Evolutionary conservation across 2,329 filamentous ascomycete genomes (phyloP), one percentile per base, ranked within the genome.

Genomic region (Epichloe glyceriae): DNA sequence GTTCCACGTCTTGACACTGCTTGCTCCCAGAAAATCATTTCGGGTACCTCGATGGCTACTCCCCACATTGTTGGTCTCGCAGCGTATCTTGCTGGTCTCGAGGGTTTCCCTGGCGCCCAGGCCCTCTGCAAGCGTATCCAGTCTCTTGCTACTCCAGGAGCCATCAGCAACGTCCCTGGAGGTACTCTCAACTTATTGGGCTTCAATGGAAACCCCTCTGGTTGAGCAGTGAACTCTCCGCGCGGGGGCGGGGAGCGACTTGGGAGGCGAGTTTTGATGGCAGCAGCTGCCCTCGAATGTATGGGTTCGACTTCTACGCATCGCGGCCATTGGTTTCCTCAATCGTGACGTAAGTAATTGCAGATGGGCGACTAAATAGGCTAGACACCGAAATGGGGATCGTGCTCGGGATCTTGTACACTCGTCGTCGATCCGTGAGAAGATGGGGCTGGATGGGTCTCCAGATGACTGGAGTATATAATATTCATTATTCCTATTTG

Each of bases 61-160:
- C 70, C 71, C 12, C 68, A 72, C 47, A 61, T 73, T 49, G 61
- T 65, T 2, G 71, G 71, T 4, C 62, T 73, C 14, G 69, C 52
- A 34, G 68, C 70, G 35, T 73, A 73, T 53, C 62, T 73, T 35
- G 57, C 80, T 52, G 67, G 68, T 30, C 69, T 75, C 14, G 60
- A 54, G 22, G 61, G 59, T 17, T 56, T 61, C 26, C 55, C 55
- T 47, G 54, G 51, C 14, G 53, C 57, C 22, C 39, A 38, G 37
- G 56, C 64, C 63, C 47, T 53, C 17, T 53, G 51, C 39, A 1
- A 44, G 8, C 35, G 44, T 19, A 46, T 53, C 40, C 47, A 43
- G 34, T 12, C 34, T 14, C 47, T 50, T 22, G 49, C 51, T n/a
- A 50, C 48, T 26, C 42, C 30, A 2, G 19, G 47, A 33, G 51